Evolutionary conservation across 192 early-diverging fungal species (phyloP), one percentile per base, ranked within the genome.

Genomic region (Dissophora ornata): DNA sequence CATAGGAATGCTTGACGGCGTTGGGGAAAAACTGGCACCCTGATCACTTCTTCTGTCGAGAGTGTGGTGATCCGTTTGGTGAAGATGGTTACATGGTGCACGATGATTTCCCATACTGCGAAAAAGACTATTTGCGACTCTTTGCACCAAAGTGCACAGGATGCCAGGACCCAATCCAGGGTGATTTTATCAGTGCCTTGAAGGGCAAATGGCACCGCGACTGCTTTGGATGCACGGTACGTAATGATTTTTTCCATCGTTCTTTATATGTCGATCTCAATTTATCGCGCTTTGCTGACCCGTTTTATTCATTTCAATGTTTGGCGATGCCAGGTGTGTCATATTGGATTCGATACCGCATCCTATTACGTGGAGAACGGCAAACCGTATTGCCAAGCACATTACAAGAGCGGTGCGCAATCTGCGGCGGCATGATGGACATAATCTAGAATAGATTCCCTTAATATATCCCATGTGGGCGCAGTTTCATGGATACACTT

Each of bases 1-100:
- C 25, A 28, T 30, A 87, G 85, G 68, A 79, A 50, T 65, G 62
- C 32, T 57, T 86, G 11, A 69, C 46, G 18, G 87, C 87, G 18
- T 67, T 85, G 11, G 87, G 85, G 16, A 88, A 88, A 57, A 68
- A 46, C 11, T 88, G 84, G 59, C 87, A 88, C 58, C 69, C 60
- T 15, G 85, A 80, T 4, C 87, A 88, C 49, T 88, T 88, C 59
- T 86, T 88, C 44, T 88, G 87, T 55, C 82, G 82, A 24, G 82
- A 84, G 47, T 88, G 87, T 54, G 82, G 83, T 32, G 67, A 79
- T 55, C 82, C 82, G 13, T 88, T 88, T 66, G 85, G 79, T 38
- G 51, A 71, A 15, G 79, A 80, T 46, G 79, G 75, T 9, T 86
- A 85, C 36, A 82, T 85, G 82, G 85, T 86, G 4, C 75, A 85